These are phyloP conservation scores for Aspergillus puulaauensis DNA, from an alignment of 2,329 filamentous ascomycete genomes.

Conservation along the genomic window DNA sequence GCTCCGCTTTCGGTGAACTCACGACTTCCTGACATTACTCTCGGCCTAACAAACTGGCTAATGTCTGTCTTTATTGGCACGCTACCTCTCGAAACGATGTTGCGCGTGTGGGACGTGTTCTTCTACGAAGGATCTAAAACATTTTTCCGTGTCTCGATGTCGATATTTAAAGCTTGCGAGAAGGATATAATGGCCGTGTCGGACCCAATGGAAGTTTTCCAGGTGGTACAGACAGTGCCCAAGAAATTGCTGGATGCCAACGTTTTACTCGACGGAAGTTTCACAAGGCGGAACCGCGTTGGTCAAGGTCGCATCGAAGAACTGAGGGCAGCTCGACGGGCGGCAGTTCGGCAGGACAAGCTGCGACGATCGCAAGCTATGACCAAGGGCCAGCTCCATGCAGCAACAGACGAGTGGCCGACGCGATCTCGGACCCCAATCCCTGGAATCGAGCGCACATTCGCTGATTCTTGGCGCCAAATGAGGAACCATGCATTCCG, in stretches of 20 bases:
- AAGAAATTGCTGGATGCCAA: constrained; percentile 80
- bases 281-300: constrained; percentile 74
- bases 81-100: constrained; percentile 83
- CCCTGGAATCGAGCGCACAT: constrained; percentile 31
- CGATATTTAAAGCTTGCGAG: constrained; percentile 88
- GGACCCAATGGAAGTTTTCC: constrained; percentile 94
- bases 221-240: constrained; percentile 85
- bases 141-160: constrained; percentile 84
- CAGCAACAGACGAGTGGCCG: constrained; percentile 34
- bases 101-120: constrained; percentile 93
- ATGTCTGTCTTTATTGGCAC: constrained; percentile 97
- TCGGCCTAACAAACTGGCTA: constrained; percentile 95
- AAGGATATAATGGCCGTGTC: constrained; percentile 72
- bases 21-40: constrained; percentile 80
- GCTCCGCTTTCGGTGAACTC: constrained; percentile 43
- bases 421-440: constrained; percentile 28
- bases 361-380: constrained; percentile 38
- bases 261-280: constrained; percentile 76
- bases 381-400: constrained; percentile 33
- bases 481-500: constrained; percentile 36
- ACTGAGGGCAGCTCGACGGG: constrained; percentile 67
- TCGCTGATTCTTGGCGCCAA: constrained; percentile 36
- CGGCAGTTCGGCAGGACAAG: constrained; percentile 45
- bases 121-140: constrained; percentile 96
- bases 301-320: constrained; percentile 80